These are phyloP conservation scores for Paecilomyces variotii DNA, from an alignment of 2,329 filamentous ascomycete genomes.

Conservation along the genomic window DNA sequence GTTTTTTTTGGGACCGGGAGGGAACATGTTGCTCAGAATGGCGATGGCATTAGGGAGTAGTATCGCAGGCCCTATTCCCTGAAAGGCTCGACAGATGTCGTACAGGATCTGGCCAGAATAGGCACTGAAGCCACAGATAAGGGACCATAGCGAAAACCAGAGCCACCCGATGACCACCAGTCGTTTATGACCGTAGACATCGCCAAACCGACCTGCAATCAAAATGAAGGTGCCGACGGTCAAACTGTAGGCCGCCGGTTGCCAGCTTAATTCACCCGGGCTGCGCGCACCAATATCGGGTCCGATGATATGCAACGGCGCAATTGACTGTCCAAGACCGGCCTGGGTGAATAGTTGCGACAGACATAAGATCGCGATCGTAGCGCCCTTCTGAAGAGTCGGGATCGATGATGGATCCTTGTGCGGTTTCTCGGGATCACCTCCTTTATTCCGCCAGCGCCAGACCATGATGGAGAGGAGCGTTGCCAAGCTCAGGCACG, in stretches of 20 bases:
- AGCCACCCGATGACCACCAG: slow-evolving; percentile 42
- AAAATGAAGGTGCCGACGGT: slow-evolving; percentile 46
- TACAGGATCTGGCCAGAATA: slow-evolving; percentile 23
- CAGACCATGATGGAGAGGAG: neutral
- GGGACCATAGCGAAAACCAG: slow-evolving; percentile 44
- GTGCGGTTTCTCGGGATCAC: neutral
- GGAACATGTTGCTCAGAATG: slow-evolving; percentile 35
- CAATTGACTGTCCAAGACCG: slow-evolving; percentile 2
- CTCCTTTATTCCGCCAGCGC: neutral
- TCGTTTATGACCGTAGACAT: slow-evolving; percentile 43
- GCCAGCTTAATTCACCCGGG: slow-evolving; percentile 24
- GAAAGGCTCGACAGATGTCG: slow-evolving; percentile 19
- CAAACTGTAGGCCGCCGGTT: slow-evolving; percentile 42
- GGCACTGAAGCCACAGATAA: slow-evolving; percentile 38
- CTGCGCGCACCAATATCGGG: neutral
- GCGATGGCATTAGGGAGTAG: slow-evolving; percentile 40
- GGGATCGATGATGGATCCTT: neutral
- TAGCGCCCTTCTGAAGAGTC: neutral
- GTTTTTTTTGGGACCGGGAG: slow-evolving; percentile 32
- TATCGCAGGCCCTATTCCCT: slow-evolving; percentile 40
- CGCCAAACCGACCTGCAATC: slow-evolving; percentile 41
- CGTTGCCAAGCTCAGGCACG: neutral
- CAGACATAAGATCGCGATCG: neutral
- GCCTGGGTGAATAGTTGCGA: slow-evolving; percentile 2
- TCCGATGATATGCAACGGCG: slow-evolving; percentile 4